phyloP scores from a whole-genome alignment of 2,329 filamentous ascomycete genomes.

The Aaosphaeria pasadenensis region DNA sequence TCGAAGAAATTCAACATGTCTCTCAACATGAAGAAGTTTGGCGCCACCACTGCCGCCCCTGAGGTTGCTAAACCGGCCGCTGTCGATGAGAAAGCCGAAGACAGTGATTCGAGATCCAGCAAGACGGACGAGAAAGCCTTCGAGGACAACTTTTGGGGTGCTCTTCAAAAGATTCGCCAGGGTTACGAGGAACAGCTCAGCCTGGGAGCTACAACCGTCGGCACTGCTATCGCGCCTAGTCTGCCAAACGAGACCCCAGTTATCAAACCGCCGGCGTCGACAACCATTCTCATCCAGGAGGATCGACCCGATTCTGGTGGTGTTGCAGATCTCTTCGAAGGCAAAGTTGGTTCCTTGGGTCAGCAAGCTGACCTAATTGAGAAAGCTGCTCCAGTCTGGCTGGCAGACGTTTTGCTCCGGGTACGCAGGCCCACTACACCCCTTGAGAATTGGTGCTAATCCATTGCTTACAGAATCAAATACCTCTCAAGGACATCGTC shows the following conservation, averaged over 20 bases:
- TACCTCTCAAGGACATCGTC: slow-evolving; percentile 83
- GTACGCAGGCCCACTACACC: slow-evolving; percentile 40
- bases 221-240: slow-evolving; percentile 66
- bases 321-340: slow-evolving; percentile 83
- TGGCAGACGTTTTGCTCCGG: slow-evolving; percentile 79
- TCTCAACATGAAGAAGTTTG: slow-evolving; percentile 81
- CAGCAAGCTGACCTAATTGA: slow-evolving; percentile 80
- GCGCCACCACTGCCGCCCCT: slow-evolving; percentile 60
- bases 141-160: slow-evolving; percentile 71
- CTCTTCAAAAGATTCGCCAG: slow-evolving; percentile 68
- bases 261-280: slow-evolving; percentile 66
- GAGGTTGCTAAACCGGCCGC: slow-evolving; percentile 68
- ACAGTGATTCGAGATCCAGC: slow-evolving; percentile 58
- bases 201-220: slow-evolving; percentile 51
- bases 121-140: slow-evolving; percentile 66
- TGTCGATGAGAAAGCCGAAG: slow-evolving; percentile 69
- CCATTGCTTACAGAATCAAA: slow-evolving; percentile 60
- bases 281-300: slow-evolving; percentile 63
- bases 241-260: slow-evolving; percentile 72
- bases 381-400: slow-evolving; percentile 83
- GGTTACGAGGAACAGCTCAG: slow-evolving; percentile 68
- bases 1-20: slow-evolving; percentile 79
- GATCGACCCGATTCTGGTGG: slow-evolving; percentile 61
- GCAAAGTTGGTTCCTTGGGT: slow-evolving; percentile 76
- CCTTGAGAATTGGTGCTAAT: not conserved